Conservation (phyloP, 768 basidiomycete genomes). For the Phanerodontia chrysosporium region DNA sequence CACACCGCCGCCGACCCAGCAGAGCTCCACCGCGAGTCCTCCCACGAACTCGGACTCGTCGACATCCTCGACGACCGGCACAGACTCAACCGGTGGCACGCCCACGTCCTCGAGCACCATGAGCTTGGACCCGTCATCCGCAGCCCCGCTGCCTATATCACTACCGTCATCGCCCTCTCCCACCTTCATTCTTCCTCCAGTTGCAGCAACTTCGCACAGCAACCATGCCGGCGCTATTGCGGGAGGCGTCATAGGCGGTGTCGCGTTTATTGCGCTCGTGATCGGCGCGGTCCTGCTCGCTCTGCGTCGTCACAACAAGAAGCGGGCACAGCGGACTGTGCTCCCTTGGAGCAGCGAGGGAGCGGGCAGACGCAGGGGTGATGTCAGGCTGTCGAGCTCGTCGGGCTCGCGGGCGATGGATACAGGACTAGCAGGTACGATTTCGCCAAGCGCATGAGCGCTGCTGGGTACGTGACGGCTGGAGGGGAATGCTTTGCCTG, state of each 20-base stretch:
- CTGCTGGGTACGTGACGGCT: background rate
- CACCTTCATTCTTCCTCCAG: constrained; percentile 14
- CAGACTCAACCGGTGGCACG: background rate
- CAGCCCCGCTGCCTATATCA: background rate
- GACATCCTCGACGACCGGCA: background rate
- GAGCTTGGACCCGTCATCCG: background rate
- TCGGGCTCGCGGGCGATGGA: background rate
- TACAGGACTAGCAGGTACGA: background rate
- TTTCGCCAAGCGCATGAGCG: constrained; percentile 4
- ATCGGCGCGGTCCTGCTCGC: constrained; percentile 27
- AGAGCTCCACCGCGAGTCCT: background rate
- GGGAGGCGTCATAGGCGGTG: constrained; percentile 47
- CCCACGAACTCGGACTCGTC: background rate
- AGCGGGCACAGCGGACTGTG: background rate
- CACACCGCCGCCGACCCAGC: background rate
- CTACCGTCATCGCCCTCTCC: constrained; percentile 2
- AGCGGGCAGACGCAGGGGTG: background rate
- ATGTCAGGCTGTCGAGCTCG: constrained; percentile 4
- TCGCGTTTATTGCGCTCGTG: constrained; percentile 33
- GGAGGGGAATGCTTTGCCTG: background rate
- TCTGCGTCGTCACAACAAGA: constrained; percentile 5
- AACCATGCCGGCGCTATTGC: constrained; percentile 40
- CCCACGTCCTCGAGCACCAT: background rate
- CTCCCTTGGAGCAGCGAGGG: constrained; percentile 2
- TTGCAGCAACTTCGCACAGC: background rate